Evolutionary conservation across 371 early-diverging fungal species (phyloP).

Genomic region (Mucor circinelloides): DNA sequence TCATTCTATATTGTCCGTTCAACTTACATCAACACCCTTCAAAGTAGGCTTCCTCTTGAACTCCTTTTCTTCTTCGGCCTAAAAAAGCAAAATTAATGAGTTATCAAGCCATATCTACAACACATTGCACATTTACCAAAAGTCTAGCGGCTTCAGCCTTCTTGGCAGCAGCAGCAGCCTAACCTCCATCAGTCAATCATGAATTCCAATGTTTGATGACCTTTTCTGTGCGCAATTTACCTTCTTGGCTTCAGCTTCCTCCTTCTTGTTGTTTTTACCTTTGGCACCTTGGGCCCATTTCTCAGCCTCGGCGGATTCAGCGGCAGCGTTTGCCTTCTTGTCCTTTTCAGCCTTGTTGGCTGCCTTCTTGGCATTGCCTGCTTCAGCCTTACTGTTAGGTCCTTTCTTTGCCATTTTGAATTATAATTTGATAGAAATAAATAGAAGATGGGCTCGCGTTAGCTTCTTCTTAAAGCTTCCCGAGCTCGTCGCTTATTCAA

Average conservation of each 20-base stretch:
- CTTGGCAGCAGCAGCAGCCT: conserved; percentile 46
- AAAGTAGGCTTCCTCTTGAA: conserved; percentile 37
- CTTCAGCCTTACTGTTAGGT: conserved; percentile 54
- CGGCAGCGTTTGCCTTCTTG: conserved; percentile 49
- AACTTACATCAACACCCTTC: conserved; percentile 33
- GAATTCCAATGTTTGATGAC: not conserved
- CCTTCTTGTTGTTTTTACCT: conserved; percentile 66
- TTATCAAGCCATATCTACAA: not conserved
- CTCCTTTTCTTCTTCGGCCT: conserved; percentile 53
- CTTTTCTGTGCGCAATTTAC: conserved; percentile 28
- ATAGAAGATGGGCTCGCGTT: not conserved
- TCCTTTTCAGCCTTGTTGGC: conserved; percentile 67
- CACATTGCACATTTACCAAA: conserved; percentile 18
- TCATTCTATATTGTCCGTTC: not conserved
- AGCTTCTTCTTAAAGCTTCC: not conserved
- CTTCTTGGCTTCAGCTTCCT: conserved; percentile 70
- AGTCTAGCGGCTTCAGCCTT: conserved; percentile 41
- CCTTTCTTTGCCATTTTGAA: conserved; percentile 45
- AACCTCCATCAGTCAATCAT: not conserved
- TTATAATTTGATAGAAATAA: not conserved
- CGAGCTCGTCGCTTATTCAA: not conserved
- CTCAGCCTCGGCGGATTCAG: conserved; percentile 60
- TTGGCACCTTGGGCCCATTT: conserved; percentile 78
- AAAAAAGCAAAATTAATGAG: not conserved
- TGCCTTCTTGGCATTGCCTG: conserved; percentile 76